Conservation (phyloP, 768 basidiomycete genomes). For the Tulasnella sp. region DNA sequence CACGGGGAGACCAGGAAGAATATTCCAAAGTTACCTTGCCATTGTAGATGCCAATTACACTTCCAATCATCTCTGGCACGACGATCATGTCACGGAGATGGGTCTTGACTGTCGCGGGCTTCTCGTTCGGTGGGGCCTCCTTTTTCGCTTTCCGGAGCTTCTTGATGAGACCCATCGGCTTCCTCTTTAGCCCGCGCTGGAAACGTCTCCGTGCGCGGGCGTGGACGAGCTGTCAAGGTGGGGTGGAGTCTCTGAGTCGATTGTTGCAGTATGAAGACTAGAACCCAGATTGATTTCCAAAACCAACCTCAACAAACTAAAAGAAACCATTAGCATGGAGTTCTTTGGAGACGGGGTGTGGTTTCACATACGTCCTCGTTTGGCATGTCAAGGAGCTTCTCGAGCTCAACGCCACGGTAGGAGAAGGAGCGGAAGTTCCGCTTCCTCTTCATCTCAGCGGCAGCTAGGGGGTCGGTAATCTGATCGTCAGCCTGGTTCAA, state of each 20-base stretch:
- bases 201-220: slow-evolving; percentile 97
- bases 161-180: slow-evolving; percentile 97
- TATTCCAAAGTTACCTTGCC: slow-evolving; percentile 65
- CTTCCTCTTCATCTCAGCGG: slow-evolving; percentile 97
- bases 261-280: no score
- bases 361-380: slow-evolving; percentile 76
- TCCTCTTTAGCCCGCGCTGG: slow-evolving; percentile 97
- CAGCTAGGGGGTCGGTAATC: slow-evolving; percentile 83
- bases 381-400: slow-evolving; percentile 91
- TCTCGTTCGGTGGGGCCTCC: slow-evolving; percentile 97
- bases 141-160: slow-evolving; percentile 99
- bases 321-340: slow-evolving; percentile 9
- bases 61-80: slow-evolving; percentile 99
- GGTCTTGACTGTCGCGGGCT: slow-evolving; percentile 97
- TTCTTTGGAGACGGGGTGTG: no score
- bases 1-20: no score
- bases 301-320: slow-evolving; percentile 69
- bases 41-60: slow-evolving; percentile 96
- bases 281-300: slow-evolving; percentile 3
- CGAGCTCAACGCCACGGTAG: slow-evolving; percentile 96
- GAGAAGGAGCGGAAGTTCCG: slow-evolving; percentile 98
- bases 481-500: slow-evolving; percentile 56
- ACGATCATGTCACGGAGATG: slow-evolving; percentile 99
- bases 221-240: slow-evolving; percentile 67
- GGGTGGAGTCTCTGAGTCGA: not conserved